A percentile compares a stretch with the other conserved stretches of the same genome.
Evolutionary conservation across 345 rosid species (phyloP).

Genomic region (Aquilaria sinensis): DNA sequence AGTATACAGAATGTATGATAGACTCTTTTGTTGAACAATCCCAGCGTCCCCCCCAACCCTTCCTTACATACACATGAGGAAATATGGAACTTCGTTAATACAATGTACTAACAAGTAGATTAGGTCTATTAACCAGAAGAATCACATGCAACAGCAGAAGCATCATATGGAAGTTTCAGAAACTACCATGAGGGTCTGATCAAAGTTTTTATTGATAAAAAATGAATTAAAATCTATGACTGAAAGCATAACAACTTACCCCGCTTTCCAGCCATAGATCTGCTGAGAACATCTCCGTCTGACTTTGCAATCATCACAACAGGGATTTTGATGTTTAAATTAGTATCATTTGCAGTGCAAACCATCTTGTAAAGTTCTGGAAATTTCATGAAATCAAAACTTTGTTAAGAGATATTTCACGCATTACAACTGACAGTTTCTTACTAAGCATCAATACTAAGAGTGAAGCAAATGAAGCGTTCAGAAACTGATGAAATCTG

Average conservation of each 20-base stretch:
- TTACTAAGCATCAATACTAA: neutral
- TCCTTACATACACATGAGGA: no score
- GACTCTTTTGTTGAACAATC: no score
- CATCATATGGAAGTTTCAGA: no score
- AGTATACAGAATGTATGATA: no score
- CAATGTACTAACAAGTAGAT: no score
- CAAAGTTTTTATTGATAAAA: no score
- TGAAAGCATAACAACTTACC: slow-evolving; percentile 3
- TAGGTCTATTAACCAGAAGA: no score
- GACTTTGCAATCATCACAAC: slow-evolving; percentile 73
- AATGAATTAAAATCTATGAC: no score
- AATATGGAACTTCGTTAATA: no score
- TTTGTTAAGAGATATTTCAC: neutral
- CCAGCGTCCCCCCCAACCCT: no score
- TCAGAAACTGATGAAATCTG: slow-evolving; percentile 5
- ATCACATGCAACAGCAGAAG: no score
- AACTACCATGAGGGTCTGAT: no score
- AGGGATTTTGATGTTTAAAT: slow-evolving; percentile 66
- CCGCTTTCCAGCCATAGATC: slow-evolving; percentile 35
- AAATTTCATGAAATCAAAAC: slow-evolving; percentile 5
- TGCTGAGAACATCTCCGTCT: slow-evolving; percentile 56
- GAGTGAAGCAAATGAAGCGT: neutral
- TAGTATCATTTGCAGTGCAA: slow-evolving; percentile 47
- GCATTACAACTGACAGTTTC: neutral
- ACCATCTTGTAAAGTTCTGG: slow-evolving; percentile 80